Conservation (phyloP, 768 basidiomycete genomes). For the Trametes villosa region DNA sequence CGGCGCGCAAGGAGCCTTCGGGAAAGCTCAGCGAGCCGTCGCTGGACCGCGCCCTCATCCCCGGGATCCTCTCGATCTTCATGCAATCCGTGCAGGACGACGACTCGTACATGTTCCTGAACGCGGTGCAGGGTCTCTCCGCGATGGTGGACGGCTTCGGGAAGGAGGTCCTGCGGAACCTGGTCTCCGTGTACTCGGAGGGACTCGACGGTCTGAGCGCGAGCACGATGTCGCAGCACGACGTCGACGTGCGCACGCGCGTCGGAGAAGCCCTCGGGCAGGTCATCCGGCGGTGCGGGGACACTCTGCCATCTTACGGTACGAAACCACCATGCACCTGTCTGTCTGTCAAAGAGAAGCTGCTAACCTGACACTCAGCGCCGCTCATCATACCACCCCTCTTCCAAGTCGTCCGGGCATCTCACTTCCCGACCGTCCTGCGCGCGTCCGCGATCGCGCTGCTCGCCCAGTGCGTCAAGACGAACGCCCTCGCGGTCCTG, state of each 20-base stretch:
- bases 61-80: conserved; percentile 88
- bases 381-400: conserved; percentile 75
- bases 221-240: conserved; percentile 52
- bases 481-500: conserved; percentile 62
- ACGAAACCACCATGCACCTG: not conserved
- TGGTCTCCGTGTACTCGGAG: conserved; percentile 69
- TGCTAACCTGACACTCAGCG: conserved; percentile 44
- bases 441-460: conserved; percentile 72
- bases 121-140: conserved; percentile 89
- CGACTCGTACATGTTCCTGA: conserved; percentile 94
- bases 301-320: conserved; percentile 73
- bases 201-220: conserved; percentile 55
- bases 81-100: conserved; percentile 85
- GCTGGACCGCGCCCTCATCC: conserved; percentile 68
- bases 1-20: conserved; percentile 35
- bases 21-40: conserved; percentile 24
- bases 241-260: conserved; percentile 74
- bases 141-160: conserved; percentile 82
- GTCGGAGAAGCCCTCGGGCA: conserved; percentile 86
- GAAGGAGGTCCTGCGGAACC: conserved; percentile 65
- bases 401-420: conserved; percentile 60
- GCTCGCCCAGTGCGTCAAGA: conserved; percentile 73
- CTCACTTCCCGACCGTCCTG: conserved; percentile 69
- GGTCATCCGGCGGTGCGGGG: conserved; percentile 75
- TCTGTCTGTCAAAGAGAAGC: not conserved